These are phyloP conservation scores for Discostella pseudostelligera DNA, from an alignment of 108 stramenopile genomes.

Conservation along the genomic window DNA sequence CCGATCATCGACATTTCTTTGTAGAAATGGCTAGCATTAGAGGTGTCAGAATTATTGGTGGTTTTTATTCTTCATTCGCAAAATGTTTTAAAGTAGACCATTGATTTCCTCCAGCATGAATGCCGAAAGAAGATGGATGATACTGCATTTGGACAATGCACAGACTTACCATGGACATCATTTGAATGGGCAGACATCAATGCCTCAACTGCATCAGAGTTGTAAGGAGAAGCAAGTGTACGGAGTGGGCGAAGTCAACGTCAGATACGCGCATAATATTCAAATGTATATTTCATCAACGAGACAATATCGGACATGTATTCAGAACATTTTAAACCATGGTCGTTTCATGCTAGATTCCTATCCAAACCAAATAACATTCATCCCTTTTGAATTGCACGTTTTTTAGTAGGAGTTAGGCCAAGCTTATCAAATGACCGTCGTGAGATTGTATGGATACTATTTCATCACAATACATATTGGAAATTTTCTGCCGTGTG, in stretches of 20 bases:
- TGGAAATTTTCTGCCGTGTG: no score
- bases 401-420: background rate
- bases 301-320: background rate
- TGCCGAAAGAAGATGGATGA: no score
- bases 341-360: background rate
- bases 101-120: background rate
- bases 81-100: background rate
- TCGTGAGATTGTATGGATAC: slow-evolving; percentile 43
- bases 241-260: no score
- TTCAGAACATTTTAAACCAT: slow-evolving; percentile 6
- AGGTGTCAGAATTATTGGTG: slow-evolving; percentile 15
- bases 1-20: slow-evolving; percentile 5
- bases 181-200: no score
- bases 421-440: slow-evolving; percentile 31
- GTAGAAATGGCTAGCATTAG: slow-evolving; percentile 12
- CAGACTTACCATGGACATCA: no score
- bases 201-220: no score
- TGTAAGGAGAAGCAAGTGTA: no score
- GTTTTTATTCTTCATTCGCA: slow-evolving; percentile 12
- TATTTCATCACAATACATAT: slow-evolving; percentile 7
- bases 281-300: background rate
- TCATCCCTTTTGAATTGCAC: slow-evolving; percentile 5
- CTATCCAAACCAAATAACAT: background rate
- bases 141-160: no score
- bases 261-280: background rate